phyloP scores from a whole-genome alignment of 345 rosid species.

The Aquilaria sinensis region DNA sequence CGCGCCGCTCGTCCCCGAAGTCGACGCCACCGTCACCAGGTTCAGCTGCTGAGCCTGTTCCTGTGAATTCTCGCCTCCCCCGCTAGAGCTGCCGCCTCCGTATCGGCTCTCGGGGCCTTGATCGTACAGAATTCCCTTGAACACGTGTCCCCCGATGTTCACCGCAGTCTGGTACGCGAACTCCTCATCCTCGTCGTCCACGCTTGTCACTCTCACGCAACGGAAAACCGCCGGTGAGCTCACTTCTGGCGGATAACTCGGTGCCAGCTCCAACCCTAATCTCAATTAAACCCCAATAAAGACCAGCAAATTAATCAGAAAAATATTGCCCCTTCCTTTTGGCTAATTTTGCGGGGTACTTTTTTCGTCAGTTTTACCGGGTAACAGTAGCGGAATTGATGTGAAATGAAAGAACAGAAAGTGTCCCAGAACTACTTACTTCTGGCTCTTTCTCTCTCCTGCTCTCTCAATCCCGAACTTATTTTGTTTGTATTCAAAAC shows the following conservation, averaged over 20 bases:
- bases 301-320: background rate
- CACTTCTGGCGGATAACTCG: conserved; percentile 48
- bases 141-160: conserved; percentile 65
- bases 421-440: too few relatives aligned
- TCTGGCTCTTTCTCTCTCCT: too few relatives aligned
- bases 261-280: conserved; percentile 56
- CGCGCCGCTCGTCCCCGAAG: conserved; percentile 26
- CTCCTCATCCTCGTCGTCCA: conserved; percentile 50
- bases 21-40: conserved; percentile 47
- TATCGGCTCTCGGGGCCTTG: conserved; percentile 30
- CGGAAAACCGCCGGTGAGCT: conserved; percentile 55
- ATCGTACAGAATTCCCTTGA: conserved; percentile 67
- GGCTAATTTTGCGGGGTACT: conserved; percentile 7
- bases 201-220: conserved; percentile 51
- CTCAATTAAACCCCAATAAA: background rate
- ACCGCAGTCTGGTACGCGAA: conserved; percentile 73
- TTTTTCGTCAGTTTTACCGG: conserved; percentile 46
- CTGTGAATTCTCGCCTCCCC: conserved; percentile 32
- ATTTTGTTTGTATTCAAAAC: background rate
- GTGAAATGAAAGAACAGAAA: conserved; percentile 9
- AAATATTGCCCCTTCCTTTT: background rate
- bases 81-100: conserved; percentile 39
- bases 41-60: conserved; percentile 26
- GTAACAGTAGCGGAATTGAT: conserved; percentile 30
- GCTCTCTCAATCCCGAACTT: too few relatives aligned